A percentile compares a stretch with the other conserved stretches of the same genome.
Conservation (phyloP, 1,284 basidiomycete species). For the Chalciporus sp. region DNA sequence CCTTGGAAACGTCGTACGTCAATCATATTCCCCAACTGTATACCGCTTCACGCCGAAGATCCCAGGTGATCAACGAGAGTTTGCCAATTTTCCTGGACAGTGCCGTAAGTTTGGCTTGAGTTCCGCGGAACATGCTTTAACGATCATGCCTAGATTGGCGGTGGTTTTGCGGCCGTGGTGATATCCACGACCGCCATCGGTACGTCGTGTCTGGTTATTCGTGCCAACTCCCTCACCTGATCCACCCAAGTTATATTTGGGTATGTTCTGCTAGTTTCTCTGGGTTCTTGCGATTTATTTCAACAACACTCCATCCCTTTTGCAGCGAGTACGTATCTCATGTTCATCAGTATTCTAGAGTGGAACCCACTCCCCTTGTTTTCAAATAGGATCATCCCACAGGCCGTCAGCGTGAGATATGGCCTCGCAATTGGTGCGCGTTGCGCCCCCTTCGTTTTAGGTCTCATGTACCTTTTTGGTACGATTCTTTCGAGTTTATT, state of each 20-base stretch:
- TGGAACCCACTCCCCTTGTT: background rate
- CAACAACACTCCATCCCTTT: background rate
- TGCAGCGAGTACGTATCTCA: constrained; percentile 48
- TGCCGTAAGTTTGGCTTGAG: constrained; percentile 53
- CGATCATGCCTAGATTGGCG: constrained; percentile 59
- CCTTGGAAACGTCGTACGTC: constrained; percentile 80
- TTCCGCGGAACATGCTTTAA: background rate
- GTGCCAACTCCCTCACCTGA: background rate
- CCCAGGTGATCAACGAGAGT: constrained; percentile 86
- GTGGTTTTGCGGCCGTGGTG: constrained; percentile 81
- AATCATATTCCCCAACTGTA: background rate
- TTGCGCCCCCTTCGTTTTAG: constrained; percentile 81
- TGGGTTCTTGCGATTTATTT: background rate
- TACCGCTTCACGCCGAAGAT: constrained; percentile 40
- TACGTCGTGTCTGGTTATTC: constrained; percentile 32
- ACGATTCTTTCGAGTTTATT: background rate
- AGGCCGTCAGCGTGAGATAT: constrained; percentile 85
- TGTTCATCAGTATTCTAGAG: background rate
- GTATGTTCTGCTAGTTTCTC: constrained; percentile 42
- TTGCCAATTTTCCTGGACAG: constrained; percentile 94
- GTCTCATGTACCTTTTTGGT: constrained; percentile 82
- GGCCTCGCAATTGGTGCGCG: constrained; percentile 88
- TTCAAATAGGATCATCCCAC: constrained; percentile 79
- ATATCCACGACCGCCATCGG: constrained; percentile 86
- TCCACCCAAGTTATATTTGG: constrained; percentile 72